Conservation (phyloP, 2,329 filamentous ascomycete species). For the Esteya vermicola region DNA sequence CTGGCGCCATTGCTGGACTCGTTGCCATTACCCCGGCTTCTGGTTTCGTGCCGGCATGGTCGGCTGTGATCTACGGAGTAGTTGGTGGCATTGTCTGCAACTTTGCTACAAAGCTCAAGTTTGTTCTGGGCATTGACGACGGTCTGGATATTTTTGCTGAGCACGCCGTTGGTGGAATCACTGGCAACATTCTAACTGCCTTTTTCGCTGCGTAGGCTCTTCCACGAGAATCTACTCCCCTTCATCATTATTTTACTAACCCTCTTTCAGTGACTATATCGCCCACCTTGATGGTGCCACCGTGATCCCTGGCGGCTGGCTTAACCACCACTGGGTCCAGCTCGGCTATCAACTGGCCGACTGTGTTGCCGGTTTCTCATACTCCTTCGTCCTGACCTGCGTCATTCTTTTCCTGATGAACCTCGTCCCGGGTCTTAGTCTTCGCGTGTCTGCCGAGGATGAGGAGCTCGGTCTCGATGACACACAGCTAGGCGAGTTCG, state of each 20-base stretch:
- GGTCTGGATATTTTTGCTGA: slow-evolving; percentile 85
- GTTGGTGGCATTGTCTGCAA: slow-evolving; percentile 57
- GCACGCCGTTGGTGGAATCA: slow-evolving; percentile 72
- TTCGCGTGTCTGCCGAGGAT: slow-evolving; percentile 51
- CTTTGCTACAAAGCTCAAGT: slow-evolving; percentile 75
- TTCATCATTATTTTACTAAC: slow-evolving; percentile 3
- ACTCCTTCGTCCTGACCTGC: slow-evolving; percentile 53
- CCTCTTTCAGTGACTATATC: slow-evolving; percentile 45
- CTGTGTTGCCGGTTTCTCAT: slow-evolving; percentile 47
- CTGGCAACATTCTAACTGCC: slow-evolving; percentile 66
- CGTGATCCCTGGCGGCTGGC: slow-evolving; percentile 48
- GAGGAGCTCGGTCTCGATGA: slow-evolving; percentile 61
- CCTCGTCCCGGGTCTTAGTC: slow-evolving; percentile 53
- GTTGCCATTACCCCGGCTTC: slow-evolving; percentile 79
- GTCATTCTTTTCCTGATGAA: slow-evolving; percentile 59
- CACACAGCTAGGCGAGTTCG: slow-evolving; percentile 67
- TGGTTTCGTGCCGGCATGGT: slow-evolving; percentile 60
- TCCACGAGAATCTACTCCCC: neutral
- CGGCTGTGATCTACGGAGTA: slow-evolving; percentile 42
- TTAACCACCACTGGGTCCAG: slow-evolving; percentile 57
- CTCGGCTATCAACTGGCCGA: slow-evolving; percentile 59
- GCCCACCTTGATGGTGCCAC: slow-evolving; percentile 57
- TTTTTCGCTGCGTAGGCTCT: slow-evolving; percentile 53
- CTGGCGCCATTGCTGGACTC: slow-evolving; percentile 72
- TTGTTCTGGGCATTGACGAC: slow-evolving; percentile 63